Evolutionary conservation across 2,329 filamentous ascomycete genomes (phyloP).

Genomic region (Cordyceps tenuipes): DNA sequence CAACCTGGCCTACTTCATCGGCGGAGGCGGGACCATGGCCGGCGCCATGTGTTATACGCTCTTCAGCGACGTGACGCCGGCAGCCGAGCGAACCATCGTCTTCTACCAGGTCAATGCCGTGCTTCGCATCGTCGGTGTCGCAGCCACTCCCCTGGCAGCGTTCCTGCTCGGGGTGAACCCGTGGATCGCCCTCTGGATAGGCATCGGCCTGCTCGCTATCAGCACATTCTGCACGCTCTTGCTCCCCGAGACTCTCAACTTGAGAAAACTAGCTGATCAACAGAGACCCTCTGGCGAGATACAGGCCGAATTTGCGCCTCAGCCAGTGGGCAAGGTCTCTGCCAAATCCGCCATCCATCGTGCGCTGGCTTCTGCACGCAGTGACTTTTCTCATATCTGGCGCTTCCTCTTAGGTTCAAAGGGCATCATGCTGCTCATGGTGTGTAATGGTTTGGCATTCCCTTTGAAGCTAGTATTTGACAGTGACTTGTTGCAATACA

Average conservation of each 20-base stretch:
- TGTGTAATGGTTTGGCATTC: conserved; percentile 22
- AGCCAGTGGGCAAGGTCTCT: background rate
- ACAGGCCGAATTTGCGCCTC: background rate
- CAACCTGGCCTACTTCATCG: conserved; percentile 29
- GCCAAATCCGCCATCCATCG: conserved; percentile 11
- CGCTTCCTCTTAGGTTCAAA: conserved; percentile 32
- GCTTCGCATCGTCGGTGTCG: conserved; percentile 29
- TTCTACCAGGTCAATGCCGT: conserved; percentile 33
- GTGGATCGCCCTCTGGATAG: conserved; percentile 33
- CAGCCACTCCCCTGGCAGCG: conserved; percentile 33
- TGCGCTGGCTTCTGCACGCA: conserved; percentile 20
- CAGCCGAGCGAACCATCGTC: conserved; percentile 28
- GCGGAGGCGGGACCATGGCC: conserved; percentile 31
- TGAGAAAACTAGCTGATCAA: conserved; percentile 24
- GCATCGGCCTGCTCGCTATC: conserved; percentile 23
- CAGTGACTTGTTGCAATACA: conserved; percentile 41
- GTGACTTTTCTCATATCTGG: conserved; percentile 28
- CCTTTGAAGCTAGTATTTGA: conserved; percentile 24
- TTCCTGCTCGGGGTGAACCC: conserved; percentile 29
- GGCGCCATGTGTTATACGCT: conserved; percentile 38
- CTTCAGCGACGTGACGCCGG: conserved; percentile 34
- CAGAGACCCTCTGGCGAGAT: background rate
- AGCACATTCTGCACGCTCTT: conserved; percentile 23
- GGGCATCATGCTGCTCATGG: conserved; percentile 29
- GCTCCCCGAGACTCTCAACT: conserved; percentile 35